Base-by-base conservation (phyloP, 176 grass and related monocot genomes). In the Puya raimondii region DNA sequence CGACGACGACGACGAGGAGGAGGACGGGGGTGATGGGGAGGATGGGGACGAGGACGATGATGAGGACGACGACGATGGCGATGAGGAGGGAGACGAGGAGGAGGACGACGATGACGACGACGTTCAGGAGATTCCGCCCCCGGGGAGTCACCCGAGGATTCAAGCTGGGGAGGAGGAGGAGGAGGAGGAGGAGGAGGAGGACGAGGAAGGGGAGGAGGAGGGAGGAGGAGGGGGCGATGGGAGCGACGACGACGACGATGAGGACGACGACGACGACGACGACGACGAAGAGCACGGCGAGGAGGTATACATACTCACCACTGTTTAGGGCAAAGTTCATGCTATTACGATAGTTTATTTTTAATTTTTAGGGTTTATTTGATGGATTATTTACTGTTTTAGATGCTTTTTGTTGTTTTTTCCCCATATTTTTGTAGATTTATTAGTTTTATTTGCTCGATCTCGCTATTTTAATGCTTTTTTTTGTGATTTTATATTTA, bases 51-150 rank as follows among this genome's bases (percentile, higher is more conserved):
- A 49, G 12, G 73, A 21, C 0, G 73, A 66, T 9, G 73, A 66
- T 1, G 73, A 53, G 8, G 73, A 18, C 4, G 73, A 53, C 0
- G 63, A 49, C 0, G 72, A 65, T 1, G 72, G 65, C 4, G 63
- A 75, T 9, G 73, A 52, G 0, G 64, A 67, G 15, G 64, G 47
- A 1, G 72, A 74, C 1, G 72, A 23, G 3, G 57, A 23, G 0
- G 72, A 50, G 3, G 72, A 74, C 0, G 61, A 74, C 8, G 72
- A 74, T 13, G 72, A 75, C 2, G 61, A 75, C 11, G 48, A 75
- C 2, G 72, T 66, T 48, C 58, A 75, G 63, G 61, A 66, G 63
- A 23, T 75, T 14, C 22, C 11, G 2, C 63, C 61, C 9, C 61
- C 63, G 47, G 73, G 48, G 12, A 23, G 21, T 17, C 61, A 20